Evolutionary conservation across 192 early-diverging fungal species (phyloP).

Genomic region (Entomortierella chlamydospora): DNA sequence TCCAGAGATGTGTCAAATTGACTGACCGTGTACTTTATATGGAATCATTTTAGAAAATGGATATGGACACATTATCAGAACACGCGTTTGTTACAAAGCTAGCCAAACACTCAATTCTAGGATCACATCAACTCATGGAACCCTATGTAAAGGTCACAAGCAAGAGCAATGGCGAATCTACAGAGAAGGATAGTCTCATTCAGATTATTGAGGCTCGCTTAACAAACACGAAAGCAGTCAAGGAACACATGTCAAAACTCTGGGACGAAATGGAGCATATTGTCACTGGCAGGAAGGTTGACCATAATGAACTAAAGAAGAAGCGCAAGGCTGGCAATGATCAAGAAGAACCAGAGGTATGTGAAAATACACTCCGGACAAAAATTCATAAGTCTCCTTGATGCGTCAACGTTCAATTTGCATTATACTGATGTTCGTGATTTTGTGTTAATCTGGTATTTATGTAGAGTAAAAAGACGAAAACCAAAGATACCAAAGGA

Average conservation of each 20-base stretch:
- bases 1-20: too few relatives aligned
- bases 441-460: not conserved
- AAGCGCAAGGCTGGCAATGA: constrained; percentile 40
- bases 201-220: constrained; percentile 37
- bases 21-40: not conserved
- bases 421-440: too few relatives aligned
- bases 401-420: too few relatives aligned
- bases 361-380: not conserved
- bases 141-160: constrained; percentile 12
- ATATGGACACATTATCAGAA: constrained; percentile 45
- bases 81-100: constrained; percentile 34
- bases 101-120: constrained; percentile 41
- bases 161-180: not conserved
- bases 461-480: constrained; percentile 25
- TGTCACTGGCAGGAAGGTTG: constrained; percentile 30
- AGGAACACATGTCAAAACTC: constrained; percentile 38
- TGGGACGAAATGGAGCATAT: constrained; percentile 51
- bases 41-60: constrained; percentile 20
- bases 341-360: constrained; percentile 19
- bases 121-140: constrained; percentile 39
- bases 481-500: constrained; percentile 37
- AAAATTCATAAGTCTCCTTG: not conserved
- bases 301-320: constrained; percentile 22
- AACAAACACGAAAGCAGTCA: constrained; percentile 42
- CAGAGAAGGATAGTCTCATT: constrained; percentile 11